These are phyloP conservation scores for Ceratobasidium sp. DNA, from an alignment of 1,284 basidiomycete species.

Conservation along the genomic window DNA sequence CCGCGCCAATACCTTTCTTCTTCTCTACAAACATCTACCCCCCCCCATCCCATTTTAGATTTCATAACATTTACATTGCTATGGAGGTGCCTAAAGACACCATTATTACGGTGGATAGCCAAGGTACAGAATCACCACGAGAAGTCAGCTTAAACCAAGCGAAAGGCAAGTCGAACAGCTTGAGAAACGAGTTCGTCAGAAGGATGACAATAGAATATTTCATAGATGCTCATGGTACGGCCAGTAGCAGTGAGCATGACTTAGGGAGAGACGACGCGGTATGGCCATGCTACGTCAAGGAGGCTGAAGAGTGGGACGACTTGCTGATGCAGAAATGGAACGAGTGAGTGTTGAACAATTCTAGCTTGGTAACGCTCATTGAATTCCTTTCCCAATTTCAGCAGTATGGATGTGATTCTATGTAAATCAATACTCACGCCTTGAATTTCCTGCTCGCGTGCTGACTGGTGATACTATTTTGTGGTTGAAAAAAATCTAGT, in stretches of 20 bases:
- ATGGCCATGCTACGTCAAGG: background rate
- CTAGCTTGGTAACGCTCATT: no score
- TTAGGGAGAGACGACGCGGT: background rate
- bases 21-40: no score
- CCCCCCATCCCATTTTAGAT: no score
- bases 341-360: background rate
- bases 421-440: background rate
- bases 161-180: background rate
- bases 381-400: background rate
- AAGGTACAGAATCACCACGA: no score
- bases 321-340: background rate
- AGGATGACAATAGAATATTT: background rate
- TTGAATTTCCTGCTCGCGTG: background rate
- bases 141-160: no score
- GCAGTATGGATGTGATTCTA: constrained; percentile 5
- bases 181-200: background rate
- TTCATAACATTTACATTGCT: no score
- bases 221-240: background rate
- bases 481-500: background rate
- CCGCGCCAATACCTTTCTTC: no score
- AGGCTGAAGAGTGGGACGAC: background rate
- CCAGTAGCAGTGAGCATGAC: background rate
- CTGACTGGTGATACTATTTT: background rate
- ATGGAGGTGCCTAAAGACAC: no score
- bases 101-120: background rate